These are phyloP conservation scores for Penicillium salamii DNA, from an alignment of 495 filamentous ascomycete genomes.

Conservation along the genomic window DNA sequence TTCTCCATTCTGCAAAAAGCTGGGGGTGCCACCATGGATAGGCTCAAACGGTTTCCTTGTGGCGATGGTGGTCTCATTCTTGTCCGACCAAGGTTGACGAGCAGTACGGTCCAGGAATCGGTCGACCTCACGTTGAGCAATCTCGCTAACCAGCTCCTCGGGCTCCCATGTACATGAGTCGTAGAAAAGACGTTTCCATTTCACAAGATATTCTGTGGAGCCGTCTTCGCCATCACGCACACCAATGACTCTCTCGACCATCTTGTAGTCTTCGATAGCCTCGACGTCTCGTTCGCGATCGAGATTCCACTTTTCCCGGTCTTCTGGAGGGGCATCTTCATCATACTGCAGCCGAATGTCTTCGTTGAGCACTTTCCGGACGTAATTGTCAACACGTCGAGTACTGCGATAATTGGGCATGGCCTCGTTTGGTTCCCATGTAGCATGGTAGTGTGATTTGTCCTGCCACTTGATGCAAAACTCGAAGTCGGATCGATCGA, in stretches of 20 bases:
- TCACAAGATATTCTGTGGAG: constrained; percentile 76
- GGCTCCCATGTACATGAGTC: constrained; percentile 92
- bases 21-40: constrained; percentile 72
- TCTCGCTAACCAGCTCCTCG: constrained; percentile 67
- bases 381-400: constrained; percentile 90
- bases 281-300: constrained; percentile 85
- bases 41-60: constrained; percentile 69
- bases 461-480: constrained; percentile 98
- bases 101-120: constrained; percentile 79
- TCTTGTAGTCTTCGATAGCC: constrained; percentile 77
- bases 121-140: constrained; percentile 84
- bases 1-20: constrained; percentile 80
- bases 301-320: constrained; percentile 85
- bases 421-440: constrained; percentile 79
- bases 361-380: constrained; percentile 71
- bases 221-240: constrained; percentile 71
- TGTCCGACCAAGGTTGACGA: constrained; percentile 72
- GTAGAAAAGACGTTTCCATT: constrained; percentile 86
- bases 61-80: constrained; percentile 66
- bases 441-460: constrained; percentile 90
- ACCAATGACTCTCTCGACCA: constrained; percentile 89
- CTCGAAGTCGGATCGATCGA: constrained; percentile 77
- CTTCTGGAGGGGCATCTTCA: constrained; percentile 75
- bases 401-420: constrained; percentile 69
- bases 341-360: constrained; percentile 68